Percentiles rank a stretch among this genome's conserved stretches.
Evolutionary conservation across 1,139 yeast genomes (phyloP).

Genomic region (Pichia sp.): DNA sequence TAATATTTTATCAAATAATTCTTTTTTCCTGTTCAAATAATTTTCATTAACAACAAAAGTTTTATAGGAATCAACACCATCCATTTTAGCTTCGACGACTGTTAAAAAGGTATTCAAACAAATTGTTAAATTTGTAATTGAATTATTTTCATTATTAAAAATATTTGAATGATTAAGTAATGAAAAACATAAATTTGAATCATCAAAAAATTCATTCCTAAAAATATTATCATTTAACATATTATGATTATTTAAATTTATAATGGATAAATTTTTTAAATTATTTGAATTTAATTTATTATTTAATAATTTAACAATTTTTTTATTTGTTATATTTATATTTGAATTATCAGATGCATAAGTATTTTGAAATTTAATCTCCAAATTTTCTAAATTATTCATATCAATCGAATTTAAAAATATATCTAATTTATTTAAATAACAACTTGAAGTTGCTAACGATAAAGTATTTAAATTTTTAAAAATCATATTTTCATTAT

Average conservation of each 20-base stretch:
- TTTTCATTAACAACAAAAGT: slow-evolving; percentile 17
- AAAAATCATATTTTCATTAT: not conserved
- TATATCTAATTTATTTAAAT: not conserved
- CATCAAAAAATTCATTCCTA: slow-evolving; percentile 12
- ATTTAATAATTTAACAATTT: slow-evolving; percentile 12
- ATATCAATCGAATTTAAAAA: slow-evolving; percentile 6
- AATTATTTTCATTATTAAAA: slow-evolving; percentile 8
- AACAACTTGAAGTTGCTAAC: slow-evolving; percentile 2
- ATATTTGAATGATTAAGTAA: slow-evolving; percentile 15
- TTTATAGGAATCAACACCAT: slow-evolving; percentile 16
- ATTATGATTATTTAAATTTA: slow-evolving; percentile 22
- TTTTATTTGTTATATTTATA: slow-evolving; percentile 4
- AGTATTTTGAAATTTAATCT: slow-evolving; percentile 20
- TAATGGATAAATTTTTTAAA: slow-evolving; percentile 18
- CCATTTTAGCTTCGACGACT: slow-evolving; percentile 12
- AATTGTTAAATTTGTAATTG: slow-evolving; percentile 17
- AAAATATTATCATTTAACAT: slow-evolving; percentile 15
- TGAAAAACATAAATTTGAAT: slow-evolving; percentile 19
- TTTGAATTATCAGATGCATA: slow-evolving; percentile 4
- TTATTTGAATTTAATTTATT: slow-evolving; percentile 5
- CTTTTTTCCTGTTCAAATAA: slow-evolving; percentile 16
- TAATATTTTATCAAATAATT: slow-evolving; percentile 16
- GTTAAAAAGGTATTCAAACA: slow-evolving; percentile 22
- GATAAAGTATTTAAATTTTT: slow-evolving; percentile 7
- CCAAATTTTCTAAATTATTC: slow-evolving; percentile 16